Conservation (phyloP, 2,329 filamentous ascomycete species). For the Acrocalymma vagum region DNA sequence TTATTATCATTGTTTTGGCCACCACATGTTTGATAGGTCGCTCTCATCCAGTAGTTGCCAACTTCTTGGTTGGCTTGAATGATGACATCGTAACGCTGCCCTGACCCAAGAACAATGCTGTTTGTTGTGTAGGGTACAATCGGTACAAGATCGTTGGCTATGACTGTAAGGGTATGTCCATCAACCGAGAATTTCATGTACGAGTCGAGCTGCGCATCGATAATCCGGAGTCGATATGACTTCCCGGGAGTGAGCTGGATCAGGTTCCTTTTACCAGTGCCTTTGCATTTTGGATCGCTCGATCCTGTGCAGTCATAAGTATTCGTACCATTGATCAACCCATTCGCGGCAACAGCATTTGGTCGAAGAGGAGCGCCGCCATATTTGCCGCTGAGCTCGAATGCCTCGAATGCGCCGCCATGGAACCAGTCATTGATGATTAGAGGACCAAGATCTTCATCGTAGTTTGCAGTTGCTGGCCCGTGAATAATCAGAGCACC, state of each 20-base stretch:
- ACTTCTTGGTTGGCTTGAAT: constrained; percentile 40
- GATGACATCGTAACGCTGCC: constrained; percentile 47
- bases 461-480: constrained; percentile 48
- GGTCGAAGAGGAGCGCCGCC: too few relatives aligned
- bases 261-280: not conserved
- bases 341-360: too few relatives aligned
- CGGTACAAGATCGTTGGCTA: constrained; percentile 46
- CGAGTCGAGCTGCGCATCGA: constrained; percentile 53
- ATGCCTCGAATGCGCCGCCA: too few relatives aligned
- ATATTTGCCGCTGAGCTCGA: too few relatives aligned
- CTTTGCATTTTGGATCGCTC: not conserved
- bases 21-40: constrained; percentile 18
- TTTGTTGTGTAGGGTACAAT: constrained; percentile 44
- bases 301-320: too few relatives aligned
- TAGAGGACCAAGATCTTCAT: constrained; percentile 45
- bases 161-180: constrained; percentile 44
- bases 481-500: constrained; percentile 51
- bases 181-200: constrained; percentile 28
- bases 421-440: constrained; percentile 46
- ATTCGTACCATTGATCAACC: too few relatives aligned
- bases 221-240: constrained; percentile 62
- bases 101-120: constrained; percentile 50
- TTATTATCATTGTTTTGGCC: constrained; percentile 28
- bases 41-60: constrained; percentile 46
- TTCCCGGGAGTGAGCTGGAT: constrained; percentile 49